These are phyloP conservation scores for Stenocarpella maydis DNA, from an alignment of 2,329 filamentous ascomycete genomes.

Conservation along the genomic window DNA sequence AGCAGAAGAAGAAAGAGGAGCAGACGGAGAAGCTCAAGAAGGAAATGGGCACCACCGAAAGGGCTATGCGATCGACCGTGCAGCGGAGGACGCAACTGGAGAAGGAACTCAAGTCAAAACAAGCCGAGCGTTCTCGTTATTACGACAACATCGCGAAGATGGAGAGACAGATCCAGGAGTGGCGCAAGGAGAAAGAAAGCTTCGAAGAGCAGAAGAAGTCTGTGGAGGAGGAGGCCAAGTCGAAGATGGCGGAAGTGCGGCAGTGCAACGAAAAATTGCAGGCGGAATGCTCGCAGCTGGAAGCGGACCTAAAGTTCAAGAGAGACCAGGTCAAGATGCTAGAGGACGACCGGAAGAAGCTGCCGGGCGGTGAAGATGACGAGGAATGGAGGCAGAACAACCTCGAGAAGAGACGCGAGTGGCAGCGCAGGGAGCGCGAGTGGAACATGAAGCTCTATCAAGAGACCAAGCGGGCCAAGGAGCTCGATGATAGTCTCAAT, in stretches of 20 bases:
- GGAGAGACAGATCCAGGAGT: slow-evolving; percentile 68
- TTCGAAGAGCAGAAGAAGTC: slow-evolving; percentile 63
- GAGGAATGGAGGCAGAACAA: slow-evolving; percentile 63
- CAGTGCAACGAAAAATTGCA: slow-evolving; percentile 68
- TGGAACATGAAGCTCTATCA: slow-evolving; percentile 59
- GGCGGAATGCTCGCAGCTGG: slow-evolving; percentile 69
- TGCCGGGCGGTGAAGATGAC: slow-evolving; percentile 68
- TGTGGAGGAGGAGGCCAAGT: slow-evolving; percentile 60
- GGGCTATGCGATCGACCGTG: slow-evolving; percentile 81
- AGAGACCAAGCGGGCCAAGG: slow-evolving; percentile 56
- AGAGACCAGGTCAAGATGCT: slow-evolving; percentile 76
- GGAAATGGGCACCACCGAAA: slow-evolving; percentile 80
- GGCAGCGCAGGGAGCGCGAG: slow-evolving; percentile 61
- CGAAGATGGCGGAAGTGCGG: slow-evolving; percentile 60
- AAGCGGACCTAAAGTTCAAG: slow-evolving; percentile 77
- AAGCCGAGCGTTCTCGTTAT: slow-evolving; percentile 72
- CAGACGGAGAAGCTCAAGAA: slow-evolving; percentile 84
- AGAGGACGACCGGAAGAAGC: slow-evolving; percentile 73
- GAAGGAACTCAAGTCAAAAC: slow-evolving; percentile 72
- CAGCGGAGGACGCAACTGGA: slow-evolving; percentile 83
- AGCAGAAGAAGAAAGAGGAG: slow-evolving; percentile 89
- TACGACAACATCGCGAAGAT: slow-evolving; percentile 75
- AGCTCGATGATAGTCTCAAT: slow-evolving; percentile 57
- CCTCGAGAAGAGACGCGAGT: slow-evolving; percentile 61
- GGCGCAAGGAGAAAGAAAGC: slow-evolving; percentile 62